Conservation (phyloP, 805 yeast species). For the Dipodascus geniculatus region DNA sequence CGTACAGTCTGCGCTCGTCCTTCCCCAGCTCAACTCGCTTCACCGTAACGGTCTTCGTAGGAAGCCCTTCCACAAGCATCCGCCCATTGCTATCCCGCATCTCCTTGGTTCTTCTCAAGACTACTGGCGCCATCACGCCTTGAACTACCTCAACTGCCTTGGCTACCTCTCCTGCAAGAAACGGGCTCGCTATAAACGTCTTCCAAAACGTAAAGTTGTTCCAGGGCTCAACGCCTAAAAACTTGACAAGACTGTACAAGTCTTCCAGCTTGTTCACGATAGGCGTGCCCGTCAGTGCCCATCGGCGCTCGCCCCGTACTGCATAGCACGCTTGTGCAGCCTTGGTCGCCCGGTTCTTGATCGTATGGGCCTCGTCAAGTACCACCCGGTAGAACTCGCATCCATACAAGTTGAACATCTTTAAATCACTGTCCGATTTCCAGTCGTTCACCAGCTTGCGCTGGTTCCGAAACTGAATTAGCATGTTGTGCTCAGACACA, state of each 20-base stretch:
- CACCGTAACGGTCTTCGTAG: conserved; percentile 60
- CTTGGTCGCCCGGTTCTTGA: conserved; percentile 65
- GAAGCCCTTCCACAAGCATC: conserved; percentile 55
- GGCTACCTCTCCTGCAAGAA: conserved; percentile 56
- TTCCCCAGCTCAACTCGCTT: conserved; percentile 57
- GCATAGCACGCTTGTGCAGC: conserved; percentile 70
- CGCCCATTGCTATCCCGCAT: conserved; percentile 69
- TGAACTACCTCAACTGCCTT: conserved; percentile 78
- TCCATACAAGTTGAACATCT: conserved; percentile 45
- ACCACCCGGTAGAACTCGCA: conserved; percentile 66
- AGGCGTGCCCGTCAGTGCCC: conserved; percentile 93
- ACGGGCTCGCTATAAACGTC: conserved; percentile 71
- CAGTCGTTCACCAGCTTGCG: conserved; percentile 7
- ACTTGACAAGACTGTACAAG: conserved; percentile 63
- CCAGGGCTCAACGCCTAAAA: conserved; percentile 83
- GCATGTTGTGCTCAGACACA: conserved; percentile 56
- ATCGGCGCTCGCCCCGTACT: conserved; percentile 50
- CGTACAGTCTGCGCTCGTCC: conserved; percentile 53
- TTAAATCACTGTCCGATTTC: conserved; percentile 11
- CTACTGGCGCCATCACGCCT: conserved; percentile 70
- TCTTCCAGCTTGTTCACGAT: conserved; percentile 83
- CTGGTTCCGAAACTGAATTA: conserved; percentile 15
- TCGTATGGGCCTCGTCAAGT: conserved; percentile 84
- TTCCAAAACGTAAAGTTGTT: conserved; percentile 76
- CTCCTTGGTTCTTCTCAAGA: conserved; percentile 73